Evolutionary conservation across 2,329 filamentous ascomycete species (phyloP).

Genomic region (Claviceps sp.): DNA sequence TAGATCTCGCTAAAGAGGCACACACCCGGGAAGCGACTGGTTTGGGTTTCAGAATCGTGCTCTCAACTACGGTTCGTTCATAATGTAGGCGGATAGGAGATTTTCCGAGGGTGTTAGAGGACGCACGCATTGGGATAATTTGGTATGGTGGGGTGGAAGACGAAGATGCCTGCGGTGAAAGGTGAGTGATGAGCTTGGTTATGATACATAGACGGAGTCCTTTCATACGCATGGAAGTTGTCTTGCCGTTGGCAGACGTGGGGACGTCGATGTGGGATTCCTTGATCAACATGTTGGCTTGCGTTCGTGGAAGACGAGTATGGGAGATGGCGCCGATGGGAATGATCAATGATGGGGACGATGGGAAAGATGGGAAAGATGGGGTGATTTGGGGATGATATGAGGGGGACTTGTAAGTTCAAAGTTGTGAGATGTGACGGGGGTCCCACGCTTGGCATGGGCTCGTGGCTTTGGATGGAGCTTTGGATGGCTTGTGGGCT

Average conservation of each 20-base stretch:
- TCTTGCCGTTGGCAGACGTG: slow-evolving; percentile 38
- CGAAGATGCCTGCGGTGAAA: slow-evolving; percentile 58
- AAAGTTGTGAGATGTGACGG: no score
- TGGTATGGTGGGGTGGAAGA: slow-evolving; percentile 76
- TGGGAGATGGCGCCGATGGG: background rate
- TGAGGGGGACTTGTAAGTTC: no score
- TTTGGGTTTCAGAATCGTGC: background rate
- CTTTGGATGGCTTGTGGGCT: no score
- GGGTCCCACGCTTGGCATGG: no score
- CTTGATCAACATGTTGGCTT: slow-evolving; percentile 35
- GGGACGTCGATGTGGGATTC: slow-evolving; percentile 39
- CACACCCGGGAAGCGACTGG: slow-evolving; percentile 64
- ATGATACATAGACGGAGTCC: background rate
- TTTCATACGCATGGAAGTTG: slow-evolving; percentile 37
- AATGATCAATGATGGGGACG: background rate
- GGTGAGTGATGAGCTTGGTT: slow-evolving; percentile 3
- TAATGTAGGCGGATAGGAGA: no score
- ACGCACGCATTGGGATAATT: slow-evolving; percentile 68
- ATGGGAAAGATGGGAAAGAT: background rate
- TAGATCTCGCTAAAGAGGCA: slow-evolving; percentile 91
- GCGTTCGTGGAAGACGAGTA: background rate
- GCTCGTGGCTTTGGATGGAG: no score
- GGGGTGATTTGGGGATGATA: no score
- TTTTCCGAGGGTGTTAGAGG: background rate
- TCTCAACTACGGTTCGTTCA: background rate